A percentile compares a stretch with the other conserved stretches of the same genome.
These are phyloP conservation scores for Corylus americana DNA, from an alignment of 306 rosid species.

Conservation along the genomic window DNA sequence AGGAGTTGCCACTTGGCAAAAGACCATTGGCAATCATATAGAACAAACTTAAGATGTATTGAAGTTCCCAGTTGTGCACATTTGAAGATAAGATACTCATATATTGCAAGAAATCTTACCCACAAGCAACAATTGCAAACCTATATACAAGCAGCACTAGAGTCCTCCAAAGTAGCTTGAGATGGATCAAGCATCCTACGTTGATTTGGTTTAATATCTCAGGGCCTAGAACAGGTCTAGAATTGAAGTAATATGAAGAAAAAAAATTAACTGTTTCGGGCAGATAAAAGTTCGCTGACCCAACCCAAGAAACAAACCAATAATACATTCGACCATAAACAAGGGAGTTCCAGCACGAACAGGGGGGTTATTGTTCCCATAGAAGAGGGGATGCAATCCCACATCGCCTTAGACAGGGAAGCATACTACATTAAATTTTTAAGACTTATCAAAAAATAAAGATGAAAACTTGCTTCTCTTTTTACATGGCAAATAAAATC, in stretches of 20 bases:
- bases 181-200: not conserved
- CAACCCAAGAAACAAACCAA: too few relatives aligned
- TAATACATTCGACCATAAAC: too few relatives aligned
- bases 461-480: not conserved
- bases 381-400: not conserved
- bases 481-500: not conserved
- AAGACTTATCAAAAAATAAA: not conserved
- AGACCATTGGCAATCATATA: not conserved
- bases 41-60: not conserved
- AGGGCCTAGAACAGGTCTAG: not conserved
- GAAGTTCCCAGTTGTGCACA: not conserved
- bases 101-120: not conserved
- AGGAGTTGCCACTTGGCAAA: not conserved
- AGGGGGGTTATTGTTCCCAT: not conserved
- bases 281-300: not conserved
- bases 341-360: too few relatives aligned
- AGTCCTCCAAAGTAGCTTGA: not conserved
- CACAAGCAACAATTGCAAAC: not conserved
- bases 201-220: not conserved
- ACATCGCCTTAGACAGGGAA: not conserved
- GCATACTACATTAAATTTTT: not conserved
- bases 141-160: too few relatives aligned
- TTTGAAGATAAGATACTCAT: not conserved
- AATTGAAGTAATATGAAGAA: not conserved
- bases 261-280: not conserved